Conservation (phyloP, 768 basidiomycete genomes). For the Kwoniella sp. region DNA sequence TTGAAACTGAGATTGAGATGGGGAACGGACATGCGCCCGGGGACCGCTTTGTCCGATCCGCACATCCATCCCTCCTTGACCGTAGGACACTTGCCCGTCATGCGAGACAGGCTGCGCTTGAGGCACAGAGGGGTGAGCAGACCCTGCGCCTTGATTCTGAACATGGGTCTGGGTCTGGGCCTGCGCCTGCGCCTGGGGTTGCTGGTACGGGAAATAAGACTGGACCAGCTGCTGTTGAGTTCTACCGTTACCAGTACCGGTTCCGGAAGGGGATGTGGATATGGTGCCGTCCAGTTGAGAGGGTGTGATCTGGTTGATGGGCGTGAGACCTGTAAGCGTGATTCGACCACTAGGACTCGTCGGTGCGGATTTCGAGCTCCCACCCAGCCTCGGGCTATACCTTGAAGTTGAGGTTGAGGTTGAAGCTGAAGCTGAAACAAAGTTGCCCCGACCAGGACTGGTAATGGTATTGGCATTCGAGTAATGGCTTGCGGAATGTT, state of each 20-base stretch:
- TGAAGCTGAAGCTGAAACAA: background rate
- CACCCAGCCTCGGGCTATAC: background rate
- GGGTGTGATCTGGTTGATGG: slow-evolving; percentile 2
- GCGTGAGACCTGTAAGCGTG: slow-evolving; percentile 4
- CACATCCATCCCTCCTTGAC: background rate
- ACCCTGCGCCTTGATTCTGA: too few relatives aligned
- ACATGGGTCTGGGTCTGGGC: background rate
- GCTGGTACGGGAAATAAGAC: background rate
- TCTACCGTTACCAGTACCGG: background rate
- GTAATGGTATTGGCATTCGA: too few relatives aligned
- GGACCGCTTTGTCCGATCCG: background rate
- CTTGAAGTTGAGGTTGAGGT: background rate
- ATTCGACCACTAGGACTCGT: slow-evolving; percentile 16
- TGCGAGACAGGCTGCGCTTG: too few relatives aligned
- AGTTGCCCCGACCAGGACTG: background rate
- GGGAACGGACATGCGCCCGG: background rate
- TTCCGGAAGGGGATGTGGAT: background rate
- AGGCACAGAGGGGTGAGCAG: too few relatives aligned
- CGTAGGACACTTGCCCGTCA: too few relatives aligned
- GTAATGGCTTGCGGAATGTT: too few relatives aligned
- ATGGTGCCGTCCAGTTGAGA: slow-evolving; percentile 12
- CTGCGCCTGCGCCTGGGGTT: background rate
- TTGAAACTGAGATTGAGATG: background rate
- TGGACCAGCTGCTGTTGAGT: background rate
- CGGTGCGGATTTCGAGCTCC: slow-evolving; percentile 15